Evolutionary conservation across 2,329 filamentous ascomycete species (phyloP).

Genomic region (Onygenales sp.): DNA sequence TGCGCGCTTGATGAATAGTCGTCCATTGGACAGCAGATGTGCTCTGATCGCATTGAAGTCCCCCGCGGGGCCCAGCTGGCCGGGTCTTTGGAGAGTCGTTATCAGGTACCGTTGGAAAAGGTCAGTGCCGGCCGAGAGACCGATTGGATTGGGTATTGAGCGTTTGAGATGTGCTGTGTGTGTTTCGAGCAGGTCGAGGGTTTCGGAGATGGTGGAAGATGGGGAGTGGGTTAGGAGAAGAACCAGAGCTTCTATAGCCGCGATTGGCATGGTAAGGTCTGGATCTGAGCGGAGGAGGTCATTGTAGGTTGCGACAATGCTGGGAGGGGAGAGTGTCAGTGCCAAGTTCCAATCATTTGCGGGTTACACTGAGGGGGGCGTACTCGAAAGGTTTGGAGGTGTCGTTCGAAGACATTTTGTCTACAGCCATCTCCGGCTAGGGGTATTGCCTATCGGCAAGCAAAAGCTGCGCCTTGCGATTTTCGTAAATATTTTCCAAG

Average conservation of each 20-base stretch:
- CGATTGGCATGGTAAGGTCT: constrained; percentile 89
- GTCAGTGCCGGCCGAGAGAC: constrained; percentile 85
- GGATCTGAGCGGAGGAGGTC: constrained; percentile 58
- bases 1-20: constrained; percentile 76
- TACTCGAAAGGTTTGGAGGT: constrained; percentile 16
- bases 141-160: constrained; percentile 77
- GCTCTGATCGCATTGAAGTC: constrained; percentile 75
- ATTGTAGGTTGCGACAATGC: constrained; percentile 58
- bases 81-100: constrained; percentile 52
- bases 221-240: constrained; percentile 70
- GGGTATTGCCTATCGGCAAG: constrained; percentile 1
- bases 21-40: constrained; percentile 76
- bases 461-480: background rate
- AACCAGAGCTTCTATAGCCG: constrained; percentile 86
- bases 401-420: constrained; percentile 14
- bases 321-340: constrained; percentile 14
- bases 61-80: constrained; percentile 42
- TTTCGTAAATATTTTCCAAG: background rate
- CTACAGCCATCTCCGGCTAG: constrained; percentile 20
- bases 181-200: constrained; percentile 70
- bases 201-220: constrained; percentile 85
- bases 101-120: constrained; percentile 93
- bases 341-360: background rate
- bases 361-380: background rate
- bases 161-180: constrained; percentile 70